These are phyloP conservation scores for Micromonas commoda DNA, from an alignment of 139 green algal genomes.

Conservation along the genomic window DNA sequence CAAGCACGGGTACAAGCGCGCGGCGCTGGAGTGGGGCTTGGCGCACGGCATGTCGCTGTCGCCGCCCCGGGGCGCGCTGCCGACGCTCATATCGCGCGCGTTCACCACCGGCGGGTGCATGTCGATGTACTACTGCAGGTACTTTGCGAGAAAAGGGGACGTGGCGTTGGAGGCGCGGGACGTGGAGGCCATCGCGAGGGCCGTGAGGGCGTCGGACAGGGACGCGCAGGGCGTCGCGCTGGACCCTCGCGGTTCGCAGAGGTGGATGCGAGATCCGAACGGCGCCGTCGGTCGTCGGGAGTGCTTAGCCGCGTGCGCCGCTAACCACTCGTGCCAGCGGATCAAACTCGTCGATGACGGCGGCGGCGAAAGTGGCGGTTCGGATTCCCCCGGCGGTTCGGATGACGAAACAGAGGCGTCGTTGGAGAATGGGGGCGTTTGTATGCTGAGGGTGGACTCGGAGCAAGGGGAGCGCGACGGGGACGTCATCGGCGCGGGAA, in stretches of 20 bases:
- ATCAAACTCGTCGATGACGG: too few species aligned
- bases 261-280: not conserved
- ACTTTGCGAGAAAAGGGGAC: slow-evolving; percentile 1
- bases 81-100: not conserved
- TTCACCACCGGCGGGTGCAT: slow-evolving; percentile 3
- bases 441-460: not conserved
- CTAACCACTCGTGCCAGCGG: not conserved
- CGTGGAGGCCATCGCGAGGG: not conserved
- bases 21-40: not conserved
- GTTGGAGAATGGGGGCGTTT: too few species aligned
- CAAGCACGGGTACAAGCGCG: not conserved
- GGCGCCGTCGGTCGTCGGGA: not conserved
- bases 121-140: slow-evolving; percentile 14
- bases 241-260: not conserved
- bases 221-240: not conserved
- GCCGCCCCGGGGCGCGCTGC: not conserved
- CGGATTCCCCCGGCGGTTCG: too few species aligned
- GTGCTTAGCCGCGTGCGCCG: not conserved
- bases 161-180: not conserved
- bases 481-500: not conserved
- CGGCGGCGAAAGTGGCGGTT: too few species aligned
- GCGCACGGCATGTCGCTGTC: not conserved
- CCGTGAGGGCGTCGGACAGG: not conserved
- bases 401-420: too few species aligned
- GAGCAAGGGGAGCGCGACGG: not conserved